These are phyloP conservation scores for Aspergillus kassunensis DNA, from an alignment of 495 filamentous ascomycete species.

Conservation along the genomic window DNA sequence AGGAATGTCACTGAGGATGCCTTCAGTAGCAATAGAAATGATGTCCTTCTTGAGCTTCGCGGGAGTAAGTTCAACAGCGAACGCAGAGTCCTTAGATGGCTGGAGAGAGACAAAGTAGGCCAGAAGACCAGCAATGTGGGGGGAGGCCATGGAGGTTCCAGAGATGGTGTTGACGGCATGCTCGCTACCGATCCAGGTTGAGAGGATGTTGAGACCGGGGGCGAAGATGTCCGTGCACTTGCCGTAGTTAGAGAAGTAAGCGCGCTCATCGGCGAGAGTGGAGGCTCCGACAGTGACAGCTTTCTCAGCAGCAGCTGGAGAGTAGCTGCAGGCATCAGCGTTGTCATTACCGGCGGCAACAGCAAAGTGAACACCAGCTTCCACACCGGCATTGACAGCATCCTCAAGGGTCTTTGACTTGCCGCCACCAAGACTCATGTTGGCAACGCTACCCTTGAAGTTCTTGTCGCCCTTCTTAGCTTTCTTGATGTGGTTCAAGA, in stretches of 20 bases:
- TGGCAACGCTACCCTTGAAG: slow-evolving; percentile 98
- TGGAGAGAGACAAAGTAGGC: slow-evolving; percentile 98
- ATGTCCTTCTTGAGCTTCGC: slow-evolving; percentile 89
- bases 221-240: slow-evolving; percentile 99
- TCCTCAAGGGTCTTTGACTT: slow-evolving; percentile 87
- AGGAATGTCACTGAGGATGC: slow-evolving; percentile 79
- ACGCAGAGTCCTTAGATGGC: slow-evolving; percentile 81
- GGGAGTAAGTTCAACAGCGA: slow-evolving; percentile 84
- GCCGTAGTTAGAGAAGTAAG: slow-evolving; percentile 99
- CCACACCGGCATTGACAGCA: slow-evolving; percentile 90
- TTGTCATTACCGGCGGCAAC: slow-evolving; percentile 99
- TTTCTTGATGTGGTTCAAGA: slow-evolving; percentile 68
- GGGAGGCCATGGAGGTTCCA: slow-evolving; percentile 98
- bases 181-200: slow-evolving; percentile 96
- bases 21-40: slow-evolving; percentile 76
- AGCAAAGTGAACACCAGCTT: slow-evolving; percentile 90
- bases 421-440: slow-evolving; percentile 98
- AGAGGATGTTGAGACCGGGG: slow-evolving; percentile 92
- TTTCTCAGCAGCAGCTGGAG: slow-evolving; percentile 88
- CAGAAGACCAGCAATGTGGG: slow-evolving; percentile 91
- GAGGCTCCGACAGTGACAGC: slow-evolving; percentile 97
- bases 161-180: slow-evolving; percentile 97
- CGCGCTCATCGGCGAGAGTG: slow-evolving; percentile 88
- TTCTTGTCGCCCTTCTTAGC: slow-evolving; percentile 80
- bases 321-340: slow-evolving; percentile 98